A percentile compares a stretch with the other conserved stretches of the same genome.
phyloP scores from a whole-genome alignment of 164 flowering plant species.

The Stephania yunnanensis region DNA sequence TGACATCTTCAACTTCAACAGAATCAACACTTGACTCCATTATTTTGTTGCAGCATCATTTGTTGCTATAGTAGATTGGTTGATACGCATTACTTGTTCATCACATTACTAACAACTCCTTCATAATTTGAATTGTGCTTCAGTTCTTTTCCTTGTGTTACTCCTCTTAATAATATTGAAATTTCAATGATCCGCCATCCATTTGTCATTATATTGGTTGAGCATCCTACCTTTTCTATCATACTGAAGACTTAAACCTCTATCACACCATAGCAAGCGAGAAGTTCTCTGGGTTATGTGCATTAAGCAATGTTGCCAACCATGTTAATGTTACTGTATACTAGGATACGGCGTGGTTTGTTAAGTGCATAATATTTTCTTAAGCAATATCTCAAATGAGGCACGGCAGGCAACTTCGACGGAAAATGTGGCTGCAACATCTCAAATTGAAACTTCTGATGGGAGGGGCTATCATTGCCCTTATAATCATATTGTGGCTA shows the following conservation, averaged over 20 bases:
- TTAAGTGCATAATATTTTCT: neutral
- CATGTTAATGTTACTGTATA: neutral
- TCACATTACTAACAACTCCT: neutral
- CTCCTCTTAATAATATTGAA: neutral
- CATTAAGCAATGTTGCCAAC: neutral
- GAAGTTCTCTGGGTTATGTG: neutral
- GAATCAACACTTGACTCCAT: neutral
- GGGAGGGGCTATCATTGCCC: conserved; percentile 45
- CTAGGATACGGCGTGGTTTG: neutral
- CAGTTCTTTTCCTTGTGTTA: neutral
- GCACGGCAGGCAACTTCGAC: conserved; percentile 88
- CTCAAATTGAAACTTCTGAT: conserved; percentile 72
- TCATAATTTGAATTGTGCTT: neutral
- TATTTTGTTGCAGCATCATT: neutral
- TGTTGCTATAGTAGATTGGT: neutral
- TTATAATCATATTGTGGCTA: conserved; percentile 62
- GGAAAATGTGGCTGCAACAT: conserved; percentile 95
- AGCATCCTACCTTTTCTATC: neutral
- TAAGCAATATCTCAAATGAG: conserved; percentile 20
- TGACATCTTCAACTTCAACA: neutral
- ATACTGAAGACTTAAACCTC: neutral
- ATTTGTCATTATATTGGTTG: neutral
- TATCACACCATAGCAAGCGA: neutral
- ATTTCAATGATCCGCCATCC: neutral
- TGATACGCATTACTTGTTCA: neutral